phyloP scores from a whole-genome alignment of 2,329 filamentous ascomycete species.

The Lithohypha guttulata region DNA sequence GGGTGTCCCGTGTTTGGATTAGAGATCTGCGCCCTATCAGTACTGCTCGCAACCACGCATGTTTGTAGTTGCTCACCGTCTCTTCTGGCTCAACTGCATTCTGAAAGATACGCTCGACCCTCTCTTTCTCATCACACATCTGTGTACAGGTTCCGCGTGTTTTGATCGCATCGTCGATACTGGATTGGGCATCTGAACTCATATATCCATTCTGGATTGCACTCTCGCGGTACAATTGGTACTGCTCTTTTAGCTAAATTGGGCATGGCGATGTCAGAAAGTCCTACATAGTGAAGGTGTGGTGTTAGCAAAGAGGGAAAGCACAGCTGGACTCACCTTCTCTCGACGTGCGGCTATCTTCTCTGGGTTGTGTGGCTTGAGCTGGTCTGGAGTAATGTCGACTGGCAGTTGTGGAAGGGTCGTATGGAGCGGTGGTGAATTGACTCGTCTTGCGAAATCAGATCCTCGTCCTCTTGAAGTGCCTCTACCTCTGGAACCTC shows the following conservation, averaged over 20 bases:
- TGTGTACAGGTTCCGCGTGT: slow-evolving; percentile 50
- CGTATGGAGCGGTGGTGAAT: slow-evolving; percentile 9
- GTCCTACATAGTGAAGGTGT: slow-evolving; percentile 12
- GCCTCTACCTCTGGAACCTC: slow-evolving; percentile 7
- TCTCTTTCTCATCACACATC: slow-evolving; percentile 56
- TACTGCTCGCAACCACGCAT: background rate
- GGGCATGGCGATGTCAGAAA: slow-evolving; percentile 21
- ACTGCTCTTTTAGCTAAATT: slow-evolving; percentile 38
- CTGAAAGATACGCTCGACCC: slow-evolving; percentile 50
- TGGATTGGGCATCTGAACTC: slow-evolving; percentile 51
- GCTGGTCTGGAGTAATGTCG: slow-evolving; percentile 1
- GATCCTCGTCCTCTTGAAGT: slow-evolving; percentile 12
- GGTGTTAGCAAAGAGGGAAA: slow-evolving; percentile 16
- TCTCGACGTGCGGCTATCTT: slow-evolving; percentile 3
- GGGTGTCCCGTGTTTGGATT: slow-evolving; percentile 17
- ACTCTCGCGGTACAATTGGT: slow-evolving; percentile 39
- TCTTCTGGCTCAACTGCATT: slow-evolving; percentile 52
- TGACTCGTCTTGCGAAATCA: slow-evolving; percentile 15
- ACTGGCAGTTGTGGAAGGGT: slow-evolving; percentile 10
- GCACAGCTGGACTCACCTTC: slow-evolving; percentile 16
- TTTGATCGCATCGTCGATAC: slow-evolving; percentile 50
- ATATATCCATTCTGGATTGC: slow-evolving; percentile 45
- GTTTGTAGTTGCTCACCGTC: slow-evolving; percentile 34
- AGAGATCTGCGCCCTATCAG: slow-evolving; percentile 12
- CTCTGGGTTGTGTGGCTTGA: slow-evolving; percentile 2